Base-by-base conservation (phyloP, 139 green algal species). In the Auxenochlorella protothecoides region DNA sequence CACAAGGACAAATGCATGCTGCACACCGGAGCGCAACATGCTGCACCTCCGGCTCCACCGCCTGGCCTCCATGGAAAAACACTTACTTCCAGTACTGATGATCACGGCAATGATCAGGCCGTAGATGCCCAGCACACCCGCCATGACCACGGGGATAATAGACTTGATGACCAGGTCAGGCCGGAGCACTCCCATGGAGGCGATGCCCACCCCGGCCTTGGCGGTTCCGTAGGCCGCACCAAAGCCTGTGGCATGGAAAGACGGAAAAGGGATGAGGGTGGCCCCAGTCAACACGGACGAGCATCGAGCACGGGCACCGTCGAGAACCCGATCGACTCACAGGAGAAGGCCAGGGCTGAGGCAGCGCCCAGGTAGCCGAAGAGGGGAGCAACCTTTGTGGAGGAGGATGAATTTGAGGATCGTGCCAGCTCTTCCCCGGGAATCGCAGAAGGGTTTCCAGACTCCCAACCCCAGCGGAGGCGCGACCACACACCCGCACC, bases 131-230 rank as follows among this genome's bases (percentile, higher is more conserved):
- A 99, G 86, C 75, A 99, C 89, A 88, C 95, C 95, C 73, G 95
- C 95, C 95, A 99, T 98, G 79, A 99, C 92, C 60, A 99, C 79
- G 27, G 95, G 95, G 10, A 99, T 88, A 73, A 99, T 98, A 68
- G 90, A 97, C 89, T 99, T 99, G 95, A 99, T 99, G 53, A 99
- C 95, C 74, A 99, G 87, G 84, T 99, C 95, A 5, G 95, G 95
- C 53, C 95, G 84, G 92, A 99, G 97, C 10, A 99, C 95, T 76
- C 95, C 95, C 95, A 99, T 99, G 64, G 92, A 95, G 1, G 95
- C 95, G 73, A 99, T 97, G 53, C 95, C 95, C 3, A 99, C 95
- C 44, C 95, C 95, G 11, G 85, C 91, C 87, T 99, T 99, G 60
- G 95, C 95, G 5, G 95, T 99, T 53, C 95, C 95, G 81, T 99